Conservation (phyloP, 1,284 basidiomycete genomes). For the Meira miltonrushii region DNA sequence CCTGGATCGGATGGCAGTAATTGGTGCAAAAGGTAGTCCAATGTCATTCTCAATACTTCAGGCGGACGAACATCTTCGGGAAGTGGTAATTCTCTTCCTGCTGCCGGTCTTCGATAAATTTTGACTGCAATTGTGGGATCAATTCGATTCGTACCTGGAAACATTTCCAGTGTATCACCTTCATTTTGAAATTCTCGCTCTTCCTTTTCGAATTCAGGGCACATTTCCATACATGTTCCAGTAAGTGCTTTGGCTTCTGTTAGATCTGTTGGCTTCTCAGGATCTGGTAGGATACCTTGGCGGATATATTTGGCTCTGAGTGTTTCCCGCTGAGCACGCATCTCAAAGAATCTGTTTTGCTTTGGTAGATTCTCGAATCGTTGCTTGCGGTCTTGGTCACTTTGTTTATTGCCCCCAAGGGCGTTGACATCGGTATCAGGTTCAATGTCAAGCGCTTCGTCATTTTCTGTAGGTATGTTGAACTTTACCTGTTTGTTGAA, state of each 20-base stretch:
- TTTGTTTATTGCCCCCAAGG: constrained; percentile 3
- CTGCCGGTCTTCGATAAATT: constrained; percentile 81
- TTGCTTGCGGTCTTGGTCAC: constrained; percentile 9
- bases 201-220: constrained; percentile 85
- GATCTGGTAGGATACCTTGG: constrained; percentile 81
- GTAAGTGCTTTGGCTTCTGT: constrained; percentile 82
- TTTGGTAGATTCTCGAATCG: constrained; percentile 10
- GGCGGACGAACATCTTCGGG: constrained; percentile 91
- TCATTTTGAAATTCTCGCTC: constrained; percentile 84
- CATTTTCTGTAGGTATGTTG: background rate
- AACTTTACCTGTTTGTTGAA: background rate
- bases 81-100: constrained; percentile 76
- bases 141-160: constrained; percentile 60
- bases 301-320: constrained; percentile 74
- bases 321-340: constrained; percentile 61
- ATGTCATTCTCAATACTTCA: constrained; percentile 68
- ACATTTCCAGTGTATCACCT: constrained; percentile 74
- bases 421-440: background rate
- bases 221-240: constrained; percentile 90
- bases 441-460: background rate
- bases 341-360: constrained; percentile 44
- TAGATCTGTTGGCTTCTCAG: constrained; percentile 68
- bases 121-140: constrained; percentile 85
- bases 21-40: constrained; percentile 84
- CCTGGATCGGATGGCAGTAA: constrained; percentile 63